phyloP scores from a whole-genome alignment of 2,329 filamentous ascomycete genomes.

The Sordariomycetes sp. region DNA sequence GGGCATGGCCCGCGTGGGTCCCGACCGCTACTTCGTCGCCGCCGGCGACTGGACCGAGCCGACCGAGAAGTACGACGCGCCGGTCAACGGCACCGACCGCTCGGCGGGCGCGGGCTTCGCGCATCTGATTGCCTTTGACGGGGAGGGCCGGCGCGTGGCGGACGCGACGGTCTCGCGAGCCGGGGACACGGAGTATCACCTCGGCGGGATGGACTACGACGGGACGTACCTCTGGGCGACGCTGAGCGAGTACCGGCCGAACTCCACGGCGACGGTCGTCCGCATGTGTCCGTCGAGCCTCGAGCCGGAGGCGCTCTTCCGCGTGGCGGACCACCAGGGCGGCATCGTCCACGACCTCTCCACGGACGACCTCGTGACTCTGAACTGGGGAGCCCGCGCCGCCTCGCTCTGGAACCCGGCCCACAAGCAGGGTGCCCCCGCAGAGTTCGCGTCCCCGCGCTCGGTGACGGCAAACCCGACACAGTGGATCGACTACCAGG shows the following conservation, averaged over 20 bases:
- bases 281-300: conserved; percentile 24
- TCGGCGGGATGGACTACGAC: conserved; percentile 37
- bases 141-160: conserved; percentile 26
- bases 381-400: conserved; percentile 35
- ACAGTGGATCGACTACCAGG: conserved; percentile 37
- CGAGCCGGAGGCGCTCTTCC: conserved; percentile 21
- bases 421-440: not conserved
- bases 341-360: conserved; percentile 29
- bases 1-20: conserved; percentile 30
- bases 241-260: conserved; percentile 34
- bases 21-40: conserved; percentile 31
- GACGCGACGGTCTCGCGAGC: conserved; percentile 29
- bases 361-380: conserved; percentile 21
- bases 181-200: conserved; percentile 30
- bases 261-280: conserved; percentile 31
- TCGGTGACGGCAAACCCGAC: conserved; percentile 22
- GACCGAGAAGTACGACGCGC: conserved; percentile 18
- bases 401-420: conserved; percentile 24
- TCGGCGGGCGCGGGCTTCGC: conserved; percentile 30
- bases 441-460: conserved; percentile 6
- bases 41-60: conserved; percentile 28
- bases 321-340: conserved; percentile 31
- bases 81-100: conserved; percentile 40
- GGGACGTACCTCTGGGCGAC: conserved; percentile 34
- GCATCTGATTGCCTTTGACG: conserved; percentile 32